phyloP scores from a whole-genome alignment of 1,284 basidiomycete genomes.

The Puccinia coronata region DNA sequence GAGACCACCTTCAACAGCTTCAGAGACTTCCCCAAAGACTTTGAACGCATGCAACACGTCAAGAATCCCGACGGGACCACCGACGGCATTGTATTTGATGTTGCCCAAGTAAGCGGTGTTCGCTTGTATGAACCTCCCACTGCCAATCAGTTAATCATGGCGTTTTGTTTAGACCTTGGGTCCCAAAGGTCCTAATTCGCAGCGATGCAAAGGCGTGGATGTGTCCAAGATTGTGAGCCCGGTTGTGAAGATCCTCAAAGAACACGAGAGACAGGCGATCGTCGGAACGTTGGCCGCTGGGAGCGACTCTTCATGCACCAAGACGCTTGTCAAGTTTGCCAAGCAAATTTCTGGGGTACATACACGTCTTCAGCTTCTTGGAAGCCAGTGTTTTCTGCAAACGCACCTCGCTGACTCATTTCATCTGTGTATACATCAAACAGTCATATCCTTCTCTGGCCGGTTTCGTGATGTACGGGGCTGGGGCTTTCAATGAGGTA shows the following conservation, averaged over 20 bases:
- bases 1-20: slow-evolving; percentile 10
- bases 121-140: background rate
- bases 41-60: slow-evolving; percentile 14
- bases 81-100: slow-evolving; percentile 21
- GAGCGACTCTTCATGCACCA: background rate
- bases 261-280: slow-evolving; percentile 4
- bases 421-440: background rate
- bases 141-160: background rate
- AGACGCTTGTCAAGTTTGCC: slow-evolving; percentile 12
- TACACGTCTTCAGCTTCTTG: background rate
- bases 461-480: slow-evolving; percentile 6
- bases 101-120: slow-evolving; percentile 12
- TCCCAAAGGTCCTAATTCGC: background rate
- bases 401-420: background rate
- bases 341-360: background rate
- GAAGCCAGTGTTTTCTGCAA: background rate
- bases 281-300: slow-evolving; percentile 18
- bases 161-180: slow-evolving; percentile 12
- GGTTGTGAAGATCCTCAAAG: slow-evolving; percentile 13
- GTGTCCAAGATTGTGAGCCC: background rate
- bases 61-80: slow-evolving; percentile 28
- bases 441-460: slow-evolving; percentile 16
- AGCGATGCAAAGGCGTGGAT: slow-evolving; percentile 9
- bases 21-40: slow-evolving; percentile 17
- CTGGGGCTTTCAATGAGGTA: slow-evolving; percentile 12